A percentile compares a stretch with the other conserved stretches of the same genome.
phyloP scores from a whole-genome alignment of 108 stramenopile genomes.

The Skeletonema menzelii region DNA sequence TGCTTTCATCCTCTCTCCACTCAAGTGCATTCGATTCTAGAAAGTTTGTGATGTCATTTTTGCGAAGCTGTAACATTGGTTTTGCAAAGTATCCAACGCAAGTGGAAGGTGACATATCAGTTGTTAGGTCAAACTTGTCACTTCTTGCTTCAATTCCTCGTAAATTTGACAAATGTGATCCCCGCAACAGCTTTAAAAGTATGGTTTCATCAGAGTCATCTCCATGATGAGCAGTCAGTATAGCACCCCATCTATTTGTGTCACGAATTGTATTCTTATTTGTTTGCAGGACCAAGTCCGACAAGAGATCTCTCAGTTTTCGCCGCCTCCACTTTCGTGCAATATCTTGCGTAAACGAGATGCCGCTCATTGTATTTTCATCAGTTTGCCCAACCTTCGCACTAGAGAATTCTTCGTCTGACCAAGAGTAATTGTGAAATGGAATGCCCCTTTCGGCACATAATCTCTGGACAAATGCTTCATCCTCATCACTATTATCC shows the following conservation, averaged over 20 bases:
- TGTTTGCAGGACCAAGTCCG: slow-evolving; percentile 14
- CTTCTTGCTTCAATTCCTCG: slow-evolving; percentile 61
- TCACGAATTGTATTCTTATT: not conserved
- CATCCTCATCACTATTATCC: slow-evolving; percentile 64
- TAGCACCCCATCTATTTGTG: slow-evolving; percentile 46
- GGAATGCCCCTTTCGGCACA: slow-evolving; percentile 53
- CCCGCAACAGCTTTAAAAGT: slow-evolving; percentile 81
- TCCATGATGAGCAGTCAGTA: slow-evolving; percentile 84
- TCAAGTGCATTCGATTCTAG: slow-evolving; percentile 29
- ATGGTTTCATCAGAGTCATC: slow-evolving; percentile 86
- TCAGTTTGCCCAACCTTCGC: slow-evolving; percentile 3
- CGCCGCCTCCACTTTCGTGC: slow-evolving; percentile 80
- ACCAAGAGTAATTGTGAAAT: slow-evolving; percentile 66
- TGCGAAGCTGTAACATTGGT: slow-evolving; percentile 70
- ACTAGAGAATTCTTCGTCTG: slow-evolving; percentile 15
- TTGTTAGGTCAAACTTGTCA: slow-evolving; percentile 27
- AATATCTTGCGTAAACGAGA: slow-evolving; percentile 74
- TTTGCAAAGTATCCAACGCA: slow-evolving; percentile 57
- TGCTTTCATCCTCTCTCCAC: slow-evolving; percentile 86
- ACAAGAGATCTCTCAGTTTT: slow-evolving; percentile 40
- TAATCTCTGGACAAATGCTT: slow-evolving; percentile 59
- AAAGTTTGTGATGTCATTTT: slow-evolving; percentile 58
- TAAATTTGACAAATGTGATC: slow-evolving; percentile 78
- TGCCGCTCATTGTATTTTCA: not conserved
- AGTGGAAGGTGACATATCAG: not conserved